phyloP scores from a whole-genome alignment of 129 eudicot species.

The Flaveria bidentis region DNA sequence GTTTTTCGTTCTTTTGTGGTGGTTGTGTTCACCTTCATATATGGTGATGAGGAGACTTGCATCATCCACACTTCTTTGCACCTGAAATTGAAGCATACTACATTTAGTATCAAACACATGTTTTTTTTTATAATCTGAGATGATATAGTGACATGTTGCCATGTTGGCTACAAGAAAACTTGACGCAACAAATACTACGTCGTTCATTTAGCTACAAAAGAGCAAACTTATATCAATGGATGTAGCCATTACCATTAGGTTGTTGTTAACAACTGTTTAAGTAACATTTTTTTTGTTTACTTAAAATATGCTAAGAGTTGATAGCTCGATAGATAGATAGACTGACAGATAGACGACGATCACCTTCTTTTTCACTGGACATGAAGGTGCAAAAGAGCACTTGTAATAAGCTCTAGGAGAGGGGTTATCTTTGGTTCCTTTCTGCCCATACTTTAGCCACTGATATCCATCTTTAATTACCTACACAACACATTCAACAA shows the following conservation, averaged over 20 bases:
- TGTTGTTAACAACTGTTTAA: neutral
- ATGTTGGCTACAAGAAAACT: neutral
- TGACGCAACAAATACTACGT: too few species aligned
- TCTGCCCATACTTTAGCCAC: conserved; percentile 91
- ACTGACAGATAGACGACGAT: neutral
- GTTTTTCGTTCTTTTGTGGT: conserved; percentile 24
- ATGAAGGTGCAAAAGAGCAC: conserved; percentile 66
- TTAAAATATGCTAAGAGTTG: neutral
- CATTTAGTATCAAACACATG: neutral
- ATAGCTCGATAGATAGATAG: neutral
- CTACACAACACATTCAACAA: conserved; percentile 25
- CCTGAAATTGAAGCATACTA: conserved; percentile 12
- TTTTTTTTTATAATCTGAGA: neutral
- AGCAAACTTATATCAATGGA: too few species aligned
- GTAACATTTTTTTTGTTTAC: neutral
- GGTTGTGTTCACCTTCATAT: conserved; percentile 90
- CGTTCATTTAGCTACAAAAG: too few species aligned
- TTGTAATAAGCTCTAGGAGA: conserved; percentile 86
- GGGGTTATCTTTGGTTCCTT: conserved; percentile 85
- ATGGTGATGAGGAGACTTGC: conserved; percentile 53
- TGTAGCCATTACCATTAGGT: too few species aligned
- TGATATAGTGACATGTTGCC: too few species aligned
- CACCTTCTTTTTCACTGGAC: conserved; percentile 87
- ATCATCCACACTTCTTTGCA: conserved; percentile 72
- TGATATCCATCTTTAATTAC: conserved; percentile 79